Percentiles rank a stretch among this genome's conserved stretches.
These are phyloP conservation scores for Apophysomyces trapeziformis DNA, from an alignment of 371 early-diverging fungal genomes.

Conservation along the genomic window DNA sequence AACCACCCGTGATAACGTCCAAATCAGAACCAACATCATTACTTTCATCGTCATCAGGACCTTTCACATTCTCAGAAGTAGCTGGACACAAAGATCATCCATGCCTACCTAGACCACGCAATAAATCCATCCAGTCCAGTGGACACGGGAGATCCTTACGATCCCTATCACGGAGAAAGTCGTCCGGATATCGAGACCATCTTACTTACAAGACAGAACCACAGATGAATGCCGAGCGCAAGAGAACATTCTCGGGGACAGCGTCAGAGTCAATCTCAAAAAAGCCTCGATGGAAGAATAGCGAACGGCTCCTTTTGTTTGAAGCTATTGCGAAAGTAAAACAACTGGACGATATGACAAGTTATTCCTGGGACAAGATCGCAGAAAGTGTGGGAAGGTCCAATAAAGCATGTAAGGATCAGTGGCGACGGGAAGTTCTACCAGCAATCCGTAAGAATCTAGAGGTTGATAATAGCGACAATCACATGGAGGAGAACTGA, in stretches of 20 bases:
- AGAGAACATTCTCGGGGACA: not conserved
- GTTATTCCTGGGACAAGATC: conserved; percentile 41
- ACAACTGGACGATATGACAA: conserved; percentile 38
- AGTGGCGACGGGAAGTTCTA: conserved; percentile 47
- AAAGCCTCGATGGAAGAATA: conserved; percentile 36
- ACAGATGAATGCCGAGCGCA: not conserved
- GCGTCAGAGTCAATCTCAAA: conserved; percentile 14
- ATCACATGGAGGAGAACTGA: not conserved
- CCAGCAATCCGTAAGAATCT: conserved; percentile 16
- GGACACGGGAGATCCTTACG: not conserved
- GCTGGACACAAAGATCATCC: not conserved
- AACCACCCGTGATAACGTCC: no score
- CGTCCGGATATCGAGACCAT: not conserved
- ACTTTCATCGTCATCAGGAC: no score
- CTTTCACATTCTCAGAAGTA: no score
- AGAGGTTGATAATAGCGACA: not conserved
- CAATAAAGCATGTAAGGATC: conserved; percentile 51
- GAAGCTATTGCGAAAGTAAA: conserved; percentile 37
- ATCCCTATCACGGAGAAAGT: not conserved
- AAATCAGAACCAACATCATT: not conserved
- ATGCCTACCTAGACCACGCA: not conserved
- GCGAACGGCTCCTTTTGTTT: conserved; percentile 26
- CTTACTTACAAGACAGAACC: not conserved
- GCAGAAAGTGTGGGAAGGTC: conserved; percentile 27
- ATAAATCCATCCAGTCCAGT: not conserved